Evolutionary conservation across 2,329 filamentous ascomycete genomes (phyloP).

Genomic region (Colletotrichum sp.): DNA sequence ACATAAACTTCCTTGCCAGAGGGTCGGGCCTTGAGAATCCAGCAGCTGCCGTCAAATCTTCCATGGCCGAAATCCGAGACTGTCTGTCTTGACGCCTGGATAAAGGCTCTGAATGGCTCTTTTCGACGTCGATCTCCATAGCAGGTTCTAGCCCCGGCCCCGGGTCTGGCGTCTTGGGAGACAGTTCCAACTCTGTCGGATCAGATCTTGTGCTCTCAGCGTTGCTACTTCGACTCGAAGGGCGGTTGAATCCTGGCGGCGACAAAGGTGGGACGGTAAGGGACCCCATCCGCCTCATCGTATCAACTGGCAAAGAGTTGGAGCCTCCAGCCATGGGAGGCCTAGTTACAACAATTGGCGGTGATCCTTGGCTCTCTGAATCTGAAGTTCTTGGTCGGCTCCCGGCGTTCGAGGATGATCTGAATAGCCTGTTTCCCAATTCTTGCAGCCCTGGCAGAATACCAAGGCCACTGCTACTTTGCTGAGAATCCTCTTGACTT

Average conservation of each 20-base stretch:
- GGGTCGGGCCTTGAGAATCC: slow-evolving; percentile 46
- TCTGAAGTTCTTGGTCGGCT: slow-evolving; percentile 16
- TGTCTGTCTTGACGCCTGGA: not conserved
- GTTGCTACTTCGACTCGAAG: slow-evolving; percentile 32
- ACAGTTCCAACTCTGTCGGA: slow-evolving; percentile 28
- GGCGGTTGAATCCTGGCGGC: slow-evolving; percentile 31
- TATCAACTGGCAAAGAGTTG: not conserved
- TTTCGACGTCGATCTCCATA: not conserved
- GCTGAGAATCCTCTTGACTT: not conserved
- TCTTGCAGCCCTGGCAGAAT: not conserved
- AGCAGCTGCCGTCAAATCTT: slow-evolving; percentile 33
- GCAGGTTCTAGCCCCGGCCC: not conserved
- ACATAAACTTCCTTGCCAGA: slow-evolving; percentile 54
- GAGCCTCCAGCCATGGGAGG: slow-evolving; percentile 27
- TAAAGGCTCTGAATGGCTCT: not conserved
- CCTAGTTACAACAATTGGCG: slow-evolving; percentile 42
- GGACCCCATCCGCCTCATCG: slow-evolving; percentile 25
- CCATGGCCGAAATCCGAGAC: slow-evolving; percentile 21
- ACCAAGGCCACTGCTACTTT: not conserved
- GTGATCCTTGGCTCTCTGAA: slow-evolving; percentile 26
- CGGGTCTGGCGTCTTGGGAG: slow-evolving; percentile 22
- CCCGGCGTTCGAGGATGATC: not conserved
- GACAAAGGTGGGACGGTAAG: slow-evolving; percentile 36
- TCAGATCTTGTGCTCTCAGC: slow-evolving; percentile 35
- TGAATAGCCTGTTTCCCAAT: not conserved